phyloP scores from a whole-genome alignment of 495 filamentous ascomycete genomes.

The Clavariopsis aquatica region DNA sequence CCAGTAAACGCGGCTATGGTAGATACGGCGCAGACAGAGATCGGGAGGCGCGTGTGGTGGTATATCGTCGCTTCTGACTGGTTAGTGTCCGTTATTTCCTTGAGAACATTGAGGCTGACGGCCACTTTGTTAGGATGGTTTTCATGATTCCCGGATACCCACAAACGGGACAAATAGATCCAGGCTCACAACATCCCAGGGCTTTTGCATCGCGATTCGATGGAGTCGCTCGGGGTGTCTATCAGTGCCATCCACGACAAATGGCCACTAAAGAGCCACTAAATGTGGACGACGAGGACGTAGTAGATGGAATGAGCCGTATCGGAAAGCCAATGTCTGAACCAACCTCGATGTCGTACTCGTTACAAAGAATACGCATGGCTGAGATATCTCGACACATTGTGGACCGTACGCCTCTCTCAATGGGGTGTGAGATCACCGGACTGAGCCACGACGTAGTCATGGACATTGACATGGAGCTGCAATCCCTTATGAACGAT shows the following conservation, averaged over 20 bases:
- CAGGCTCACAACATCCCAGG: slow-evolving; percentile 18
- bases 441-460: slow-evolving; percentile 34
- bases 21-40: slow-evolving; percentile 44
- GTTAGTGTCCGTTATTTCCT: slow-evolving; percentile 35
- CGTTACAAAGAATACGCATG: slow-evolving; percentile 50
- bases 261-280: slow-evolving; percentile 51
- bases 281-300: slow-evolving; percentile 52
- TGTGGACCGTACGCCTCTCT: slow-evolving; percentile 46
- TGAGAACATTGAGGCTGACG: neutral
- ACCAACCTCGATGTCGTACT: slow-evolving; percentile 52
- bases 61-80: slow-evolving; percentile 52
- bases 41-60: slow-evolving; percentile 55
- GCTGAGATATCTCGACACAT: slow-evolving; percentile 51
- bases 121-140: neutral
- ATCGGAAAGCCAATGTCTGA: slow-evolving; percentile 43
- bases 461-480: slow-evolving; percentile 42
- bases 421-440: neutral
- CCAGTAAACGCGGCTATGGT: slow-evolving; percentile 32
- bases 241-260: slow-evolving; percentile 48
- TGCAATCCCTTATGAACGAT: slow-evolving; percentile 40
- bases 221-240: slow-evolving; percentile 47
- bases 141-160: slow-evolving; percentile 35
- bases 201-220: slow-evolving; percentile 42
- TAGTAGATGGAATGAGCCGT: slow-evolving; percentile 42
- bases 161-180: neutral